phyloP scores from a whole-genome alignment of 2,329 filamentous ascomycete species.

The Paraconiothyrium sp. region DNA sequence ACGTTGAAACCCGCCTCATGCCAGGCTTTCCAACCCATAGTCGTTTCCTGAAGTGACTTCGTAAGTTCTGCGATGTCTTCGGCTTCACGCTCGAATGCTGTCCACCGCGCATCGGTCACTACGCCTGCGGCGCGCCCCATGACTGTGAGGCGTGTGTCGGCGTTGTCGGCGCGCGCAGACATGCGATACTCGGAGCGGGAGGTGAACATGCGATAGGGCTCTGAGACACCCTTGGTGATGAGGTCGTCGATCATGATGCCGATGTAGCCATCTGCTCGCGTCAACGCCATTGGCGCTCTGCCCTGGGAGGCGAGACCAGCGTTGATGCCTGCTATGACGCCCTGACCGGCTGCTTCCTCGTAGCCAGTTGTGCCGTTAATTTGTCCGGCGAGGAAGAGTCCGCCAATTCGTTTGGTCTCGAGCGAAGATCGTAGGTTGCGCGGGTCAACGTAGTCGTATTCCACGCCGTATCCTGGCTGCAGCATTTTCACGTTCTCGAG shows the following conservation, averaged over 20 bases:
- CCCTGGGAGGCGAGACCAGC: conserved; percentile 81
- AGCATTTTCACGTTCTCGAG: conserved; percentile 91
- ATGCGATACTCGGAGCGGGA: conserved; percentile 95
- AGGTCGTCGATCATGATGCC: conserved; percentile 99
- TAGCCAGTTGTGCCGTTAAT: conserved; percentile 99
- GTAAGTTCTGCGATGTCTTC: conserved; percentile 74
- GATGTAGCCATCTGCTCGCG: conserved; percentile 91
- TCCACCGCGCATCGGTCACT: conserved; percentile 82
- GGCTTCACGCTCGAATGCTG: conserved; percentile 70
- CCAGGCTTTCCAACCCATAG: conserved; percentile 73
- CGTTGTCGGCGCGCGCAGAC: conserved; percentile 91
- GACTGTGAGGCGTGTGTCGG: conserved; percentile 83
- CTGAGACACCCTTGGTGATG: conserved; percentile 93
- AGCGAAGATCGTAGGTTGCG: conserved; percentile 86
- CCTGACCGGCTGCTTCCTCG: conserved; percentile 95
- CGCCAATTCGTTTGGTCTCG: conserved; percentile 90
- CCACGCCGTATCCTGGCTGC: conserved; percentile 94
- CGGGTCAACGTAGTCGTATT: conserved; percentile 98
- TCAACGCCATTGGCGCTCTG: conserved; percentile 72
- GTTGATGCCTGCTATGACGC: conserved; percentile 91
- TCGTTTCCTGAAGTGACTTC: conserved; percentile 65
- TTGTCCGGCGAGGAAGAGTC: conserved; percentile 91
- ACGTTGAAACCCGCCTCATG: conserved; percentile 73
- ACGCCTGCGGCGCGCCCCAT: conserved; percentile 80
- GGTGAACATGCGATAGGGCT: conserved; percentile 99